phyloP scores from a whole-genome alignment of 2,329 filamentous ascomycete genomes.

The Talaromyces sp. region DNA sequence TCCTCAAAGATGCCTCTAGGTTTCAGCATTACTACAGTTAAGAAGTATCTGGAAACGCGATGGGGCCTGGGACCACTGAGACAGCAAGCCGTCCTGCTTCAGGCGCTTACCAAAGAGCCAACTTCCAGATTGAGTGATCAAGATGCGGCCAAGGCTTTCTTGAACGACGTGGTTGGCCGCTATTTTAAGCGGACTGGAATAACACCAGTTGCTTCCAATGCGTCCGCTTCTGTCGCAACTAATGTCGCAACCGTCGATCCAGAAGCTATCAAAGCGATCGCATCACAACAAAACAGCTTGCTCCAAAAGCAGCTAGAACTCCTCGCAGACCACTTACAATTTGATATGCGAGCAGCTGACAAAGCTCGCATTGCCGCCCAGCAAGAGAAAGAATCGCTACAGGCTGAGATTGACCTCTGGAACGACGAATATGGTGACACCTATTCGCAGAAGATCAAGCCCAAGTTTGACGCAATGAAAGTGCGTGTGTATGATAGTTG shows the following conservation, averaged over 20 bases:
- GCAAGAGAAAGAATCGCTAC: background rate
- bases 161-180: background rate
- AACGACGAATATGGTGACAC: background rate
- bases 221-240: too few relatives aligned
- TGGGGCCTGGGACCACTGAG: constrained; percentile 84
- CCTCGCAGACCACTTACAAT: background rate
- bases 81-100: constrained; percentile 80
- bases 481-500: background rate
- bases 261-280: too few relatives aligned
- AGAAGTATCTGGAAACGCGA: constrained; percentile 89
- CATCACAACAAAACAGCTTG: too few relatives aligned
- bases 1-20: constrained; percentile 99
- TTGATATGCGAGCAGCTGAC: background rate
- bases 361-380: background rate
- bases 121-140: constrained; percentile 59
- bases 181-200: too few relatives aligned
- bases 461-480: background rate
- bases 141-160: constrained; percentile 81
- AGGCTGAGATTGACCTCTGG: background rate
- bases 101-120: background rate
- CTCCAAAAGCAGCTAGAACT: too few relatives aligned
- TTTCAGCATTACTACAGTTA: constrained; percentile 93
- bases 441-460: background rate
- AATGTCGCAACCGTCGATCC: too few relatives aligned
- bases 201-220: too few relatives aligned